A percentile compares a stretch with the other conserved stretches of the same genome.
These are phyloP conservation scores for Fusarium praegraminearum DNA, from an alignment of 2,329 filamentous ascomycete species.

Conservation along the genomic window DNA sequence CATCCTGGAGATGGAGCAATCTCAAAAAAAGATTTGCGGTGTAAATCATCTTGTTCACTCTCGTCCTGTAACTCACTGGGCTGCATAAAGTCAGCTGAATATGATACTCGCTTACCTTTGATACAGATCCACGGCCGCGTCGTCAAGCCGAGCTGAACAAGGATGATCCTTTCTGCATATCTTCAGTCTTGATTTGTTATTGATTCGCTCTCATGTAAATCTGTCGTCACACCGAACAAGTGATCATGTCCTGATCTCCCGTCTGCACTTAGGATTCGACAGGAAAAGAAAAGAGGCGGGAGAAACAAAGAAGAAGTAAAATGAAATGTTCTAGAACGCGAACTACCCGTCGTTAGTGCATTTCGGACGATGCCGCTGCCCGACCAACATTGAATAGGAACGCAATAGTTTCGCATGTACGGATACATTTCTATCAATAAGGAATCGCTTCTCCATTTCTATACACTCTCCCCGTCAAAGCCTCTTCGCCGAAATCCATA, in stretches of 20 bases:
- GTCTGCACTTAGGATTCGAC: not conserved
- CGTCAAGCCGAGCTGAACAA: constrained; percentile 3
- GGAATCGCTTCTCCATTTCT: not conserved
- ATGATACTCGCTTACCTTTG: constrained; percentile 14
- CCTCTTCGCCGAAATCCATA: not conserved
- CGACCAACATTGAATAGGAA: constrained; percentile 7
- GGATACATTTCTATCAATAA: not conserved
- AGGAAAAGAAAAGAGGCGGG: not conserved
- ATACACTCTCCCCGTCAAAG: not conserved
- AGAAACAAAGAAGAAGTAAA: not conserved
- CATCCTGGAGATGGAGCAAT: not conserved
- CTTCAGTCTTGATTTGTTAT: not conserved
- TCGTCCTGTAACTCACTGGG: not conserved
- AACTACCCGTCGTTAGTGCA: constrained; percentile 20
- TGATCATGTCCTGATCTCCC: not conserved
- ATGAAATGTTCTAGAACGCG: constrained; percentile 40
- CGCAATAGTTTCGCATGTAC: not conserved
- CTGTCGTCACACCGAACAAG: not conserved
- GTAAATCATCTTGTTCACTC: not conserved
- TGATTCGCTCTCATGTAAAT: not conserved
- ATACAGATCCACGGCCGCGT: constrained; percentile 10
- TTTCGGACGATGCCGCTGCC: constrained; percentile 28
- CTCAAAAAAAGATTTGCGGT: constrained; percentile 1
- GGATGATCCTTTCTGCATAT: not conserved
- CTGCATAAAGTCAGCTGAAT: constrained; percentile 18